A percentile compares a stretch with the other conserved stretches of the same genome.
Evolutionary conservation across 2,329 filamentous ascomycete genomes (phyloP).

Genomic region (Diplodia mutila): DNA sequence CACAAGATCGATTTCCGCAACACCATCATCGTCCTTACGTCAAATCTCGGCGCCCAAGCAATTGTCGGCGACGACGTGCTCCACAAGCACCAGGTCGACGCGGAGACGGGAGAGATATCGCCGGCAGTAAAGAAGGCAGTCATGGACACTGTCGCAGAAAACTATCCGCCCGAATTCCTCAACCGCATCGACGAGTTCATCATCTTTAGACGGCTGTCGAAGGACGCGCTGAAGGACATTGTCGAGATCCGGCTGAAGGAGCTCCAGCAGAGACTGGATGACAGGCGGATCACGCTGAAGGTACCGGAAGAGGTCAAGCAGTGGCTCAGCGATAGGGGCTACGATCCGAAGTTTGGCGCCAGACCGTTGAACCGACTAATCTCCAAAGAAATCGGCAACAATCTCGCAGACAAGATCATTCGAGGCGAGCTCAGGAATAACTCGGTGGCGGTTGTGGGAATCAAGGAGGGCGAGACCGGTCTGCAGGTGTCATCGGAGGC

Average conservation of each 20-base stretch:
- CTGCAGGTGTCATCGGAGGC: slow-evolving; percentile 30
- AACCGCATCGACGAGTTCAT: slow-evolving; percentile 98
- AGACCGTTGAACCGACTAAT: slow-evolving; percentile 90
- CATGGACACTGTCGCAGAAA: slow-evolving; percentile 79
- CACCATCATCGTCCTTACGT: slow-evolving; percentile 94
- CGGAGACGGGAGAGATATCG: slow-evolving; percentile 68
- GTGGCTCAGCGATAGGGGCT: slow-evolving; percentile 88
- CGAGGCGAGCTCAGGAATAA: slow-evolving; percentile 77
- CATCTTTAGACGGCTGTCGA: slow-evolving; percentile 85
- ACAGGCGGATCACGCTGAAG: slow-evolving; percentile 77
- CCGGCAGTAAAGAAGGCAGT: slow-evolving; percentile 75
- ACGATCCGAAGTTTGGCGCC: slow-evolving; percentile 89
- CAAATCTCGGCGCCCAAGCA: slow-evolving; percentile 90
- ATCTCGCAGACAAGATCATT: slow-evolving; percentile 89
- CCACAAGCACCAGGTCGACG: slow-evolving; percentile 65
- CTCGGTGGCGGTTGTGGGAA: slow-evolving; percentile 70
- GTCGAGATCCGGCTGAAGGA: slow-evolving; percentile 90
- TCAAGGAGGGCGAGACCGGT: slow-evolving; percentile 58
- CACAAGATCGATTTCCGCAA: slow-evolving; percentile 97
- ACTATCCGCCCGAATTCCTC: slow-evolving; percentile 89
- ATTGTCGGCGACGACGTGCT: slow-evolving; percentile 75
- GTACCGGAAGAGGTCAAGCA: slow-evolving; percentile 73
- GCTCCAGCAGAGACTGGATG: slow-evolving; percentile 79
- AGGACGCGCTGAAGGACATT: slow-evolving; percentile 80
- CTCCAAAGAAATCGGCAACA: slow-evolving; percentile 84